These are phyloP conservation scores for Phialemoniopsis sp. DNA, from an alignment of 2,329 filamentous ascomycete species.

Conservation along the genomic window DNA sequence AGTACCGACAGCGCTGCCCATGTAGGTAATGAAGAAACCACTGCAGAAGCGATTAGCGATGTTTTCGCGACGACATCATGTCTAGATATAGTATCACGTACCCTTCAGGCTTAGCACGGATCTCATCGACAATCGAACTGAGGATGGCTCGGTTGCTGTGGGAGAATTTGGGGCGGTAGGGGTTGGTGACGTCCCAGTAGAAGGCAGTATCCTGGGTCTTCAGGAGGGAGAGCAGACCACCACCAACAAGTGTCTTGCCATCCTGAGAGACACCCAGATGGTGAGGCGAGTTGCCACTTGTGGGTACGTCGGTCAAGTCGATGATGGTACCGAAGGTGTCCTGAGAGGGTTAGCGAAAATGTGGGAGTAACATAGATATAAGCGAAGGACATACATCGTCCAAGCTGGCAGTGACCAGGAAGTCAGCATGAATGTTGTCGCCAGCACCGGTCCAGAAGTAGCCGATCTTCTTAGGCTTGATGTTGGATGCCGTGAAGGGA, in stretches of 20 bases:
- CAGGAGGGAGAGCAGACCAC: slow-evolving; percentile 52
- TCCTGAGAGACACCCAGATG: slow-evolving; percentile 51
- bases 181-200: slow-evolving; percentile 57
- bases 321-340: slow-evolving; percentile 59
- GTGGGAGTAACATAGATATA: neutral
- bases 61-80: too few relatives aligned
- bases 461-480: slow-evolving; percentile 62
- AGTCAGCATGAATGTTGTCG: slow-evolving; percentile 56
- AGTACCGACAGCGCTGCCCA: slow-evolving; percentile 55
- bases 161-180: slow-evolving; percentile 53
- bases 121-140: slow-evolving; percentile 57
- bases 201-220: slow-evolving; percentile 59
- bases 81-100: too few relatives aligned
- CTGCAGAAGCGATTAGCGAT: slow-evolving; percentile 9
- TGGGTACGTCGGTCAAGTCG: slow-evolving; percentile 52
- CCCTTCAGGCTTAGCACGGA: slow-evolving; percentile 59
- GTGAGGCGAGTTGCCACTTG: slow-evolving; percentile 57
- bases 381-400: slow-evolving; percentile 53
- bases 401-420: slow-evolving; percentile 53
- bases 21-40: slow-evolving; percentile 59
- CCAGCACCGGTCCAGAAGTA: slow-evolving; percentile 61
- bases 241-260: slow-evolving; percentile 53
- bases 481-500: slow-evolving; percentile 45
- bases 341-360: slow-evolving; percentile 16
- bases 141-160: slow-evolving; percentile 58